Conservation (phyloP, 2,329 filamentous ascomycete species). For the Alternaria metachromatica region DNA sequence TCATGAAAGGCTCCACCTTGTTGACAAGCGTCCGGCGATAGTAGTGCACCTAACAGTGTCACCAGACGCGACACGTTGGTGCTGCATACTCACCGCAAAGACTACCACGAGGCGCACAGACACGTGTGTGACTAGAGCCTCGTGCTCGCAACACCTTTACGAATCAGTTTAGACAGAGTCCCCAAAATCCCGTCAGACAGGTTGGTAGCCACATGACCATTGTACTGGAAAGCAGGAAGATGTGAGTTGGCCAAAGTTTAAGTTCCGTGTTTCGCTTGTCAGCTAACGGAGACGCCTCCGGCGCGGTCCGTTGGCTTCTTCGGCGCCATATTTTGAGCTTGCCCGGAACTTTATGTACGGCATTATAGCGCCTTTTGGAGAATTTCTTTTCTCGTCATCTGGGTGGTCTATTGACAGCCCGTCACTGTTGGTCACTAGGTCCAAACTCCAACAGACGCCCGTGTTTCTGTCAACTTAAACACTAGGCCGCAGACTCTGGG, state of each 20-base stretch:
- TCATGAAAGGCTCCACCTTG: background rate
- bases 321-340: background rate
- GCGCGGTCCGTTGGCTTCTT: slow-evolving; percentile 17
- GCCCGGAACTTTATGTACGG: slow-evolving; percentile 12
- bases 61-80: background rate
- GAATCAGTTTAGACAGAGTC: background rate
- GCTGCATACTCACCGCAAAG: background rate
- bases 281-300: slow-evolving; percentile 28
- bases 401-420: background rate
- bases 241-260: background rate
- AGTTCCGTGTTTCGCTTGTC: slow-evolving; percentile 13
- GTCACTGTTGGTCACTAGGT: background rate
- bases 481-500: background rate
- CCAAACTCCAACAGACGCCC: background rate
- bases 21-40: background rate
- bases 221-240: slow-evolving; percentile 14
- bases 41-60: background rate
- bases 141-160: background rate
- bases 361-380: slow-evolving; percentile 2
- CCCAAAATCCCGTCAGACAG: slow-evolving; percentile 1
- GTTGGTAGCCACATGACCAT: slow-evolving; percentile 19
- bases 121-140: background rate
- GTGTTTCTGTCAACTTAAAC: background rate
- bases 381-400: background rate
- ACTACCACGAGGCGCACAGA: background rate